Conservation (phyloP, 306 rosid species). For the Acacia confusa region DNA sequence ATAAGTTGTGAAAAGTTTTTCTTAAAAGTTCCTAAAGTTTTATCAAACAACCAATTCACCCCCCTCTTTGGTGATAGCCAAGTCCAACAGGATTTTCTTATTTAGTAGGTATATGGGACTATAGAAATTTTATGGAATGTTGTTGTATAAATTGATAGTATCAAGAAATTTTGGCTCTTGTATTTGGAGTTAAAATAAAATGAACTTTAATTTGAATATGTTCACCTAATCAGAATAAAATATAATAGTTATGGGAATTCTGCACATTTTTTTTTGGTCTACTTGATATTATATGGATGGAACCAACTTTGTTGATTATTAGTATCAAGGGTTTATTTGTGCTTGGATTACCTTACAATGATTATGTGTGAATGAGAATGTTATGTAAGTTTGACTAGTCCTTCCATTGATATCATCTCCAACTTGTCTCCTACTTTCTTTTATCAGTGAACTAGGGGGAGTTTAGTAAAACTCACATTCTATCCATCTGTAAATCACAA, state of each 20-base stretch:
- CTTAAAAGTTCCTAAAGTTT: too few relatives aligned
- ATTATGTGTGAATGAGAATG: slow-evolving; percentile 14
- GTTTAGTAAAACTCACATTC: neutral
- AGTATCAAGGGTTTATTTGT: neutral
- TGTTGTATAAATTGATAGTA: neutral
- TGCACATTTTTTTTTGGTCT: neutral
- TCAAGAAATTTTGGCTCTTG: neutral
- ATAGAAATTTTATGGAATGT: neutral
- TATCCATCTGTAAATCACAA: slow-evolving; percentile 1
- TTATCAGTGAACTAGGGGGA: neutral
- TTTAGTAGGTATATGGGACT: neutral
- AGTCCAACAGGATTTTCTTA: too few relatives aligned
- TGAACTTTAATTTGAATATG: neutral
- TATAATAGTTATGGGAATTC: neutral
- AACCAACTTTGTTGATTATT: neutral
- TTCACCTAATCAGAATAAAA: neutral
- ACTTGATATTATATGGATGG: neutral
- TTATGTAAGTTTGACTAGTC: slow-evolving; percentile 1
- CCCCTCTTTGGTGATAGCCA: too few relatives aligned
- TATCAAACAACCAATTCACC: too few relatives aligned
- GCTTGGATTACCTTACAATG: slow-evolving; percentile 15
- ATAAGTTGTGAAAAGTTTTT: too few relatives aligned
- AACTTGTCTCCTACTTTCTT: neutral
- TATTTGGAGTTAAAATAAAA: neutral
- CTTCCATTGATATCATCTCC: neutral